phyloP scores from a whole-genome alignment of 176 grass and related monocot species.

The Juncus inflexus region DNA sequence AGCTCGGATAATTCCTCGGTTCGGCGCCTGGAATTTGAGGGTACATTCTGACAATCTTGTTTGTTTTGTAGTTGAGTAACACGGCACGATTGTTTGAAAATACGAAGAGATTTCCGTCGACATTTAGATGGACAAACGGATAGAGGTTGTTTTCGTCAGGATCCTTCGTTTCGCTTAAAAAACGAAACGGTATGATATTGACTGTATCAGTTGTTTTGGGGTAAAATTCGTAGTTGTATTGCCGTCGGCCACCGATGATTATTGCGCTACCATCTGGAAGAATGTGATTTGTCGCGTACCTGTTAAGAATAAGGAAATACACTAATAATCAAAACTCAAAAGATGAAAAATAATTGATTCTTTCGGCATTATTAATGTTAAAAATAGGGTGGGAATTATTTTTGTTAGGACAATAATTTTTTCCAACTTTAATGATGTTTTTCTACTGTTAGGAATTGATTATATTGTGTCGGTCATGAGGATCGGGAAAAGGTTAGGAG shows the following conservation, averaged over 20 bases:
- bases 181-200: constrained; percentile 30
- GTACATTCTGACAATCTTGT: constrained; percentile 47
- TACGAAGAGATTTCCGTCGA: constrained; percentile 83
- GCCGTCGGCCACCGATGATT: constrained; percentile 57
- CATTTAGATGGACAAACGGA: constrained; percentile 69
- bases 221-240: constrained; percentile 81
- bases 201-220: constrained; percentile 34
- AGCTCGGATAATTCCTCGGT: constrained; percentile 76
- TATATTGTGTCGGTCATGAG: too few relatives aligned
- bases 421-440: too few relatives aligned
- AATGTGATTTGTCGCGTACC: constrained; percentile 79
- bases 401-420: too few relatives aligned
- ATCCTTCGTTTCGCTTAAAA: constrained; percentile 41
- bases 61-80: constrained; percentile 56
- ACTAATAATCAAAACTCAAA: too few relatives aligned
- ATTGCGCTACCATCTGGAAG: constrained; percentile 70
- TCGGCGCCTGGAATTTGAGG: constrained; percentile 47
- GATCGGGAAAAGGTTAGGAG: too few relatives aligned
- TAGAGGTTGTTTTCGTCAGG: constrained; percentile 84
- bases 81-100: constrained; percentile 76
- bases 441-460: too few relatives aligned
- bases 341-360: too few relatives aligned
- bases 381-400: too few relatives aligned
- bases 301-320: background rate
- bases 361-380: too few relatives aligned